These are phyloP conservation scores for Funneliformis mosseae DNA, from an alignment of 192 early-diverging fungal species.

Conservation along the genomic window DNA sequence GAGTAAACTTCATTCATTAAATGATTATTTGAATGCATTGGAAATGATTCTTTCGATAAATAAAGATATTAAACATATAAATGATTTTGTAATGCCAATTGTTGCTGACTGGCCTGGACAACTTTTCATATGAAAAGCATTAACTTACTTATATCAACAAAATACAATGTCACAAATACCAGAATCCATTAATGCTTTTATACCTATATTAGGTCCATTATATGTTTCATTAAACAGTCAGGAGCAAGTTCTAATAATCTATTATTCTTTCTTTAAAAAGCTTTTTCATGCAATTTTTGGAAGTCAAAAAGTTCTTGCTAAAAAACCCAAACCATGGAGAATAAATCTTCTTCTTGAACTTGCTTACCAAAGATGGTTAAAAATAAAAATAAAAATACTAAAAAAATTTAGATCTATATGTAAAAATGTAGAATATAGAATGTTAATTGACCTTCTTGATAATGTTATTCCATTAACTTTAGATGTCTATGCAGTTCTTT, in stretches of 20 bases:
- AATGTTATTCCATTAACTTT: not conserved
- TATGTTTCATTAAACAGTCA: constrained; percentile 2
- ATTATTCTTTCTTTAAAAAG: constrained; percentile 11
- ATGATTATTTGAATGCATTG: not conserved
- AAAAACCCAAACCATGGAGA: not conserved
- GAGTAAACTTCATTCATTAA: not conserved
- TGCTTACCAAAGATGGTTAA: not conserved
- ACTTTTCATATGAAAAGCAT: constrained; percentile 26
- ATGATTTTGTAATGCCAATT: not conserved
- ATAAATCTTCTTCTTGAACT: constrained; percentile 8
- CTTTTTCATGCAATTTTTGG: constrained; percentile 2
- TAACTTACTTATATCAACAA: not conserved
- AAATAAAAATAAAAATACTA: not conserved
- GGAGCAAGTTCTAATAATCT: not conserved
- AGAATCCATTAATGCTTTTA: not conserved
- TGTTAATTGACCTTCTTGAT: not conserved
- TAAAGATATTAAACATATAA: not conserved
- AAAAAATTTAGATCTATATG: too few relatives aligned
- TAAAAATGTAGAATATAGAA: not conserved
- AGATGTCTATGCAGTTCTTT: not conserved
- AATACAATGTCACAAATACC: not conserved
- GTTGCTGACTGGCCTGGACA: constrained; percentile 16
- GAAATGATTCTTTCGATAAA: not conserved
- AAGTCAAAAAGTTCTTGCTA: not conserved
- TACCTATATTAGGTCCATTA: constrained; percentile 6